Base-by-base conservation (phyloP, 2,329 filamentous ascomycete genomes). In the Dendrostoma leiphaemia region DNA sequence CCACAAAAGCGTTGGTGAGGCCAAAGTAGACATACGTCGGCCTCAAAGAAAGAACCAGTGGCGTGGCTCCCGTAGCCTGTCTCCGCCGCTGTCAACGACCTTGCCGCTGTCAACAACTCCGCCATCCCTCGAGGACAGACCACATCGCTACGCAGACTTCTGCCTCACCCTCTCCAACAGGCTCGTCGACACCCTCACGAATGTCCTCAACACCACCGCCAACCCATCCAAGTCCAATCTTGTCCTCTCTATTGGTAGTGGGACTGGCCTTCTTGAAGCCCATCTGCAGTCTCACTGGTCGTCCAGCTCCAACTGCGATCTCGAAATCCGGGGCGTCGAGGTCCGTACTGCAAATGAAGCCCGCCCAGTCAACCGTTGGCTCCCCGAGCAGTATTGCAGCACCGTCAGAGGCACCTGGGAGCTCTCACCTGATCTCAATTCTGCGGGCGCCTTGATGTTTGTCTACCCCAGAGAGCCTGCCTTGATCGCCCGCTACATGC, bases 101-200 rank as follows among this genome's bases (percentile, higher is more conserved):
- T 29, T n/a, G n/a, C 35, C 24, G 15, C 13, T 28, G 43, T 43
- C 28, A 28, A 43, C 50, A 31, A 34, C 23, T 12, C 48, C 46
- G 1, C 52, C 55, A 8, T 23, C 13, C 4, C 44, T 58, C 34
- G 26, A 9, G 29, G 32, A 37, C 28, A 13, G 40, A 9, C 48
- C 55, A 2, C n/a, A 15, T 17, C 51, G 55, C 31, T 48, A 55
- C 19, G 32, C 52, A 12, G 52, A 46, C 26, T 46, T 49, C 28
- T 58, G 55, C 31, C 52, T 58, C 19, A 55, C 52, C 52, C 46
- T 58, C 26, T 58, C 55, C 43, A 38, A 38, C 38, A 47, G 10
- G 5, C 52, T 58, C 26, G 35, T 51, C 26, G 17, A 34, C 26
- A 28, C 21, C 9, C 38, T 58, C 19, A 48, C 52, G n/a, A 13